phyloP scores from a whole-genome alignment of 1,284 basidiomycete species.

The Melampsora medusae region DNA sequence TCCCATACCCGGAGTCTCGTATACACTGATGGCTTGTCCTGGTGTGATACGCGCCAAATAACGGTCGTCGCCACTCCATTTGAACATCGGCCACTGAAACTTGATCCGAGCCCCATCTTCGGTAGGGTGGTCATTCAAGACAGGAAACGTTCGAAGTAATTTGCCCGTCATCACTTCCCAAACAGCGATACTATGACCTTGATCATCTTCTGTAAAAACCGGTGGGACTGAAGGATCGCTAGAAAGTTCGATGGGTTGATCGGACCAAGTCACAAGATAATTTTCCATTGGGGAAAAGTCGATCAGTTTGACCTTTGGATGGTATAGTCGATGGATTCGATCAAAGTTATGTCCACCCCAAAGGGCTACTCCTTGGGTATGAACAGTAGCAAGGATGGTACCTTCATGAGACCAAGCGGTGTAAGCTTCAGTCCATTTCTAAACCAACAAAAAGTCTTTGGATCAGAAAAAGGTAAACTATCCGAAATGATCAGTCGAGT shows the following conservation, averaged over 20 bases:
- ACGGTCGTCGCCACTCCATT: conserved; percentile 97
- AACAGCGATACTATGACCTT: conserved; percentile 93
- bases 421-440: conserved; percentile 97
- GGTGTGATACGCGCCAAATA: conserved; percentile 85
- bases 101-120: conserved; percentile 66
- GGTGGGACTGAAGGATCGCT: conserved; percentile 63
- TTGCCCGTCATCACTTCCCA: conserved; percentile 96
- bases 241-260: conserved; percentile 79
- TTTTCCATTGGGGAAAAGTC: conserved; percentile 98
- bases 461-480: conserved; percentile 43
- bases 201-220: conserved; percentile 86
- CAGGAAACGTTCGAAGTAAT: conserved; percentile 89
- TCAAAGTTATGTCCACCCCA: conserved; percentile 92
- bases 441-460: conserved; percentile 14
- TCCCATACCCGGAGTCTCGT: conserved; percentile 91
- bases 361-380: conserved; percentile 89
- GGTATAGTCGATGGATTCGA: conserved; percentile 82
- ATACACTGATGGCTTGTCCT: conserved; percentile 90
- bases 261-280: conserved; percentile 97
- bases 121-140: conserved; percentile 50
- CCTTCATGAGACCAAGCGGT: conserved; percentile 96
- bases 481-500: conserved; percentile 51
- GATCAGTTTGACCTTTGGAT: conserved; percentile 90
- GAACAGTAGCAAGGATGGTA: conserved; percentile 88
- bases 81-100: conserved; percentile 82